A percentile compares a stretch with the other conserved stretches of the same genome.
Evolutionary conservation across 306 rosid genomes (phyloP).

Genomic region (Glycine tomentella): DNA sequence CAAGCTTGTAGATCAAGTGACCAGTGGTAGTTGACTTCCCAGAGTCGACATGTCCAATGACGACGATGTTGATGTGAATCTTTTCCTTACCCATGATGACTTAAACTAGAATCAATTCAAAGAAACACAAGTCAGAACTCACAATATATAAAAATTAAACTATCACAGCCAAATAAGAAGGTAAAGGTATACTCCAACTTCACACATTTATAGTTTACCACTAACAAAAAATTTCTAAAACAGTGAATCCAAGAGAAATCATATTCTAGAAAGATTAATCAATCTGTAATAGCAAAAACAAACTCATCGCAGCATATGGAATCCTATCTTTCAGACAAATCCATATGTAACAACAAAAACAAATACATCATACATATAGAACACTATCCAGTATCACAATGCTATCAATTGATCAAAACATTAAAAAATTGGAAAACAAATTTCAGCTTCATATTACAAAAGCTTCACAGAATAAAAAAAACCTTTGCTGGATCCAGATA

Average conservation of each 20-base stretch:
- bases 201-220: background rate
- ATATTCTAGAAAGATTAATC: background rate
- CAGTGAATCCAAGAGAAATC: background rate
- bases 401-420: no score
- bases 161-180: background rate
- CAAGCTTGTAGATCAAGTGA: conserved; percentile 66
- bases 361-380: no score
- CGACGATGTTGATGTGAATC: conserved; percentile 57
- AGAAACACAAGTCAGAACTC: background rate
- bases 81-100: conserved; percentile 54
- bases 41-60: conserved; percentile 64
- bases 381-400: no score
- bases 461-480: background rate
- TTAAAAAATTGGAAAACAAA: background rate
- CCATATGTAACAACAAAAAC: background rate
- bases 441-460: background rate
- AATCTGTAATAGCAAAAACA: background rate
- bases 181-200: background rate
- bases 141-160: background rate
- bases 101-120: conserved; percentile 3
- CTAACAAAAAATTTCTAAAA: background rate
- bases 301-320: background rate
- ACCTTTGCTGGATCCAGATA: background rate
- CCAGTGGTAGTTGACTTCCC: conserved; percentile 59
- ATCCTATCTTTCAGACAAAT: no score